phyloP scores from a whole-genome alignment of 1,284 basidiomycete species.

The Ganoderma sinense region DNA sequence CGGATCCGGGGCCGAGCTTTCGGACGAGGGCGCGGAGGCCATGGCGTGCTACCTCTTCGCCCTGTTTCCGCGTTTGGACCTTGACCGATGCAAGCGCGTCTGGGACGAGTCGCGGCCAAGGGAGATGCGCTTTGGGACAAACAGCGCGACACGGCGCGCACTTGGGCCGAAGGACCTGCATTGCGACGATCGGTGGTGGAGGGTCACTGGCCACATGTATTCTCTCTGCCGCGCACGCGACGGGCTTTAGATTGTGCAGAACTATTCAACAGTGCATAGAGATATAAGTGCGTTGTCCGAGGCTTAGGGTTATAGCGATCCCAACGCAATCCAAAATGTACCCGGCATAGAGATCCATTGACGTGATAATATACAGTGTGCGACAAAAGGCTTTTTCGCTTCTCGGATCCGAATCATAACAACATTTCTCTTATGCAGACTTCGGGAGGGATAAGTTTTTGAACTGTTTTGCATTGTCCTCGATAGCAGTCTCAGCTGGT shows the following conservation, averaged over 20 bases:
- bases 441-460: conserved; percentile 15
- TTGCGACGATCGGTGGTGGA: neutral
- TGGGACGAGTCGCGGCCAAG: neutral
- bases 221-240: neutral
- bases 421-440: neutral
- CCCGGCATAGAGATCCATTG: neutral
- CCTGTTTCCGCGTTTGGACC: neutral
- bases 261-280: neutral
- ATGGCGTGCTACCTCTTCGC: neutral
- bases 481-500: conserved; percentile 33
- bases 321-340: too few relatives aligned
- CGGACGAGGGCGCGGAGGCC: neutral
- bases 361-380: neutral
- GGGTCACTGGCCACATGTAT: neutral
- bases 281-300: too few relatives aligned
- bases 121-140: neutral
- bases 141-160: neutral
- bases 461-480: conserved; percentile 34
- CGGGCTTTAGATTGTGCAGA: neutral
- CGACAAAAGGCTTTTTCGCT: neutral
- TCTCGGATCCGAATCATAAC: neutral
- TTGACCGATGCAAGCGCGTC: neutral
- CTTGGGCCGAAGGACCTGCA: neutral
- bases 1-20: neutral
- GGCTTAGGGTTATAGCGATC: too few relatives aligned